These are phyloP conservation scores for Colletotrichum destructivum DNA, from an alignment of 2,329 filamentous ascomycete genomes.

Conservation along the genomic window DNA sequence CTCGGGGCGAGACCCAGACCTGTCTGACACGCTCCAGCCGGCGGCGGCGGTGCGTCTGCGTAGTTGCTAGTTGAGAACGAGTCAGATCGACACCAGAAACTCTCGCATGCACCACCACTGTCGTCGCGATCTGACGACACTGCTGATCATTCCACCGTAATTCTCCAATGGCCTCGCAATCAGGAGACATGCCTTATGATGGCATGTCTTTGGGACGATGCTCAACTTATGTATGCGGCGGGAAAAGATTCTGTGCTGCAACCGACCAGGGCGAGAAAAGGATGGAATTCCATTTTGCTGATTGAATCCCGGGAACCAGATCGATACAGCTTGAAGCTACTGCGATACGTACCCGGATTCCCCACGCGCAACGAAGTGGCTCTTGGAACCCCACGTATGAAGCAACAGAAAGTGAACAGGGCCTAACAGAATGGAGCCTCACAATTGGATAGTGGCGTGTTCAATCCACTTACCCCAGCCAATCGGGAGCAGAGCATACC, in stretches of 20 bases:
- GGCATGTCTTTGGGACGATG: slow-evolving; percentile 29
- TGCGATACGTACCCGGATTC: slow-evolving; percentile 33
- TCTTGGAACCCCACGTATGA: slow-evolving; percentile 33
- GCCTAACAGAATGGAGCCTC: slow-evolving; percentile 23
- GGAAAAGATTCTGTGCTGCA: slow-evolving; percentile 5
- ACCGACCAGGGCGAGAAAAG: slow-evolving; percentile 6
- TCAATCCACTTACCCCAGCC: slow-evolving; percentile 1
- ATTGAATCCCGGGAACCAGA: slow-evolving; percentile 3
- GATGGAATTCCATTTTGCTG: slow-evolving; percentile 25
- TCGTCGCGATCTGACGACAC: not conserved
- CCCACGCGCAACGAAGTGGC: slow-evolving; percentile 32
- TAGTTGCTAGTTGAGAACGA: slow-evolving; percentile 22
- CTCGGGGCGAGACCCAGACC: slow-evolving; percentile 32
- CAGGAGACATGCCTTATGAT: slow-evolving; percentile 27
- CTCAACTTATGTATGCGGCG: slow-evolving; percentile 11
- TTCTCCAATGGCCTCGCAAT: slow-evolving; percentile 7
- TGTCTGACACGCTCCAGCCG: slow-evolving; percentile 24
- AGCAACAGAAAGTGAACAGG: slow-evolving; percentile 16
- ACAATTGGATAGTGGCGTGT: slow-evolving; percentile 8
- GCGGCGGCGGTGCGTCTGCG: not conserved
- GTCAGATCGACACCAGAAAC: slow-evolving; percentile 23
- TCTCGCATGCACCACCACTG: not conserved
- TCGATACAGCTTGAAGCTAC: slow-evolving; percentile 1
- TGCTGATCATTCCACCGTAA: not conserved
- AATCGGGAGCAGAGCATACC: slow-evolving; percentile 38